A percentile compares a stretch with the other conserved stretches of the same genome.
Evolutionary conservation across 352 stramenopile species (phyloP).

Genomic region (Phytophthora sansomeana): DNA sequence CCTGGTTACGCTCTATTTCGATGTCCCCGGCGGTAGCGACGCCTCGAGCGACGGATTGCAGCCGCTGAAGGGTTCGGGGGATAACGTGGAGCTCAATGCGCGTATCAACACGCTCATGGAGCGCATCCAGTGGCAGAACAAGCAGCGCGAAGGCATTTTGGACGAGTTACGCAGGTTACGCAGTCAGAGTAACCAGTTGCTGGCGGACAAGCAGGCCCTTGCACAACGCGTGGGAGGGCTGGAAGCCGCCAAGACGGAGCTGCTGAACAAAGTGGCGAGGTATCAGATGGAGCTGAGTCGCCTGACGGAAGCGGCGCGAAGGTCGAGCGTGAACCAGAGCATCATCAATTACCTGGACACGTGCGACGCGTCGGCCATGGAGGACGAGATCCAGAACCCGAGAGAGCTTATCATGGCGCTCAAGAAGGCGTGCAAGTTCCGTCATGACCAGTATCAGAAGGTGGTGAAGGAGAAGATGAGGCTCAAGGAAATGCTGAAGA

Average conservation of each 20-base stretch:
- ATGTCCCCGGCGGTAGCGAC: conserved; percentile 43
- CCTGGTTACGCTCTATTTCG: conserved; percentile 74
- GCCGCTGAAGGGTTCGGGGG: conserved; percentile 16
- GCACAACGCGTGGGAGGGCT: conserved; percentile 57
- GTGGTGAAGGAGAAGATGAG: conserved; percentile 80
- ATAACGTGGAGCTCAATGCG: conserved; percentile 54
- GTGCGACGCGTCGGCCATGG: conserved; percentile 68
- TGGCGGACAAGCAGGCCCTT: conserved; percentile 69
- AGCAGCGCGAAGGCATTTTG: conserved; percentile 68
- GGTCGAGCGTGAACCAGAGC: conserved; percentile 72
- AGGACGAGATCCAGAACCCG: conserved; percentile 83
- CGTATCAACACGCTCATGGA: conserved; percentile 72
- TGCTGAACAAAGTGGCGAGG: conserved; percentile 76
- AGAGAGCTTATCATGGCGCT: conserved; percentile 77
- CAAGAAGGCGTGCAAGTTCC: conserved; percentile 86
- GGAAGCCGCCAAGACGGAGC: conserved; percentile 58
- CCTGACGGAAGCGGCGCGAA: conserved; percentile 58
- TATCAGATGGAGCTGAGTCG: conserved; percentile 81
- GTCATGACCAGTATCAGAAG: conserved; percentile 86
- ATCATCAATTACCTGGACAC: conserved; percentile 79
- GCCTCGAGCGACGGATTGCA: neutral
- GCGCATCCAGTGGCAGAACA: conserved; percentile 82
- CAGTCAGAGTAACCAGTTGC: conserved; percentile 69
- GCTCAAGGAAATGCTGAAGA: conserved; percentile 76
- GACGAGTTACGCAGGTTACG: conserved; percentile 67